These are phyloP conservation scores for Maudiozyma bulderi DNA, from an alignment of 805 yeast genomes.

Conservation along the genomic window DNA sequence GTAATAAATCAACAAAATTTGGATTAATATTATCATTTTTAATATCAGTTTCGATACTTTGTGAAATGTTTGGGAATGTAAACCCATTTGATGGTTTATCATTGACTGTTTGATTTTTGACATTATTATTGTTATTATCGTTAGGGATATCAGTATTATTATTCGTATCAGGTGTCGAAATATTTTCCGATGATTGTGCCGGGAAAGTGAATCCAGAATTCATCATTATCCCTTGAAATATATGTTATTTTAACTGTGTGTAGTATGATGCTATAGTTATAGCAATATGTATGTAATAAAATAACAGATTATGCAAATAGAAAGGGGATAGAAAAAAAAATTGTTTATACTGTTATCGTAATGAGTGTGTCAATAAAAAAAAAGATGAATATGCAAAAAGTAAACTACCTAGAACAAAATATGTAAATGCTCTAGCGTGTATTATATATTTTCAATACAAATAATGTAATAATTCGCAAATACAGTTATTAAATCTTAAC, in stretches of 20 bases:
- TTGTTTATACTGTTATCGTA: no score
- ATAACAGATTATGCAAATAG: no score
- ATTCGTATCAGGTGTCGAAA: not conserved
- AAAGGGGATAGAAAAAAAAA: no score
- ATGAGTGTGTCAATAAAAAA: no score
- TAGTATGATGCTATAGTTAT: no score
- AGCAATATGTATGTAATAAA: no score
- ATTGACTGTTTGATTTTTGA: not conserved
- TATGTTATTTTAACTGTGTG: not conserved
- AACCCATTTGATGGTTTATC: not conserved
- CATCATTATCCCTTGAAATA: constrained; percentile 9
- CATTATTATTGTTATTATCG: not conserved
- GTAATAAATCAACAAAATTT: not conserved
- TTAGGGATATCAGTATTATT: not conserved
- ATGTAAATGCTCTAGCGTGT: no score
- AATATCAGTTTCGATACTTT: not conserved
- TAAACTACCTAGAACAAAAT: no score
- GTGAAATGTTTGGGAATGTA: constrained; percentile 1
- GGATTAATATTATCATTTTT: not conserved
- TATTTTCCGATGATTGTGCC: constrained; percentile 8
- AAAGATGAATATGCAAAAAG: no score
- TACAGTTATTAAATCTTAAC: no score
- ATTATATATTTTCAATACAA: no score
- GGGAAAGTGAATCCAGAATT: constrained; percentile 24
- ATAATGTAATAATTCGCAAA: no score